phyloP scores from a whole-genome alignment of 1,139 yeast genomes.

The Magnusiomyces paraingens region DNA sequence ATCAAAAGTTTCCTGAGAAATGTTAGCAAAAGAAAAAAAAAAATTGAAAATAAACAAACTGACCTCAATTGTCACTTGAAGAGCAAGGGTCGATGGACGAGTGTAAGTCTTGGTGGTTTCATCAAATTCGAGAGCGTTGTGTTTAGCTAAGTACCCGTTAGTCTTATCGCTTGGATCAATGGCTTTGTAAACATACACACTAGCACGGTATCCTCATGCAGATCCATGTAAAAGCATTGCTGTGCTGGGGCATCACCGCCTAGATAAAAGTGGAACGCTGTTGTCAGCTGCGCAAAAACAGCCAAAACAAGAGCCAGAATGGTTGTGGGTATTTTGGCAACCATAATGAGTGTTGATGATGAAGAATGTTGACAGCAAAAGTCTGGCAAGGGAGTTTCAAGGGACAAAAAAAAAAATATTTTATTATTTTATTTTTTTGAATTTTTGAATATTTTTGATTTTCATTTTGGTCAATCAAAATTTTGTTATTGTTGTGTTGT shows the following conservation, averaged over 20 bases:
- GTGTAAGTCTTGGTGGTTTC: conserved; percentile 40
- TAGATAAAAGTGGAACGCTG: conserved; percentile 46
- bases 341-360: too few species aligned
- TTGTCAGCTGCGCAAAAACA: conserved; percentile 17
- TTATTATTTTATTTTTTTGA: too few species aligned
- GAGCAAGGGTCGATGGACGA: conserved; percentile 41
- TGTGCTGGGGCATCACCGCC: conserved; percentile 47
- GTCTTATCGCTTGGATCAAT: background rate
- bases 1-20: conserved; percentile 54
- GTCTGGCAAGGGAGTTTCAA: too few species aligned
- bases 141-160: conserved; percentile 31
- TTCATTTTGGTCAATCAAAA: too few species aligned
- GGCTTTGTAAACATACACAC: conserved; percentile 39
- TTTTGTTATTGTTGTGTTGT: too few species aligned
- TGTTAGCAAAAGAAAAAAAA: conserved; percentile 8
- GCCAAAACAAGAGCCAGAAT: conserved; percentile 8
- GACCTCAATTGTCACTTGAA: conserved; percentile 47
- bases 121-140: conserved; percentile 53
- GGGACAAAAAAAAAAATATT: too few species aligned
- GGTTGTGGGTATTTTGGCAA: too few species aligned
- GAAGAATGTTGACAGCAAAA: too few species aligned
- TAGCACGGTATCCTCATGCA: conserved; percentile 52
- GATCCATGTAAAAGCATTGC: conserved; percentile 61
- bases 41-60: conserved; percentile 8
- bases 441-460: too few species aligned